These are phyloP conservation scores for Leccinum ochraceum DNA, from an alignment of 768 basidiomycete species.

Conservation along the genomic window DNA sequence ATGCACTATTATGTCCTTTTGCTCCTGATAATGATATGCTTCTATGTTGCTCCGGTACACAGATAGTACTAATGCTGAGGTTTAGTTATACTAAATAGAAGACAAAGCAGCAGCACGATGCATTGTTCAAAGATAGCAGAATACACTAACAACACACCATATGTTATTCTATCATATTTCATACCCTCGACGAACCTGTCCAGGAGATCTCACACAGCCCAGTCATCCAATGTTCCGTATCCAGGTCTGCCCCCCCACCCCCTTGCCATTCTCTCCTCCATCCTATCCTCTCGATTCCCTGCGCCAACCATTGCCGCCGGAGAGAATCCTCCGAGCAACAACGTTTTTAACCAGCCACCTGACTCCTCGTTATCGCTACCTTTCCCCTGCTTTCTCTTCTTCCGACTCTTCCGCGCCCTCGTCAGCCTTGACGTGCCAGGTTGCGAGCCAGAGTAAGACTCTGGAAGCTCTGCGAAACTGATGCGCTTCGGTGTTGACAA, in stretches of 20 bases:
- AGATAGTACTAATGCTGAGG: not conserved
- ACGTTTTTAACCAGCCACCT: constrained; percentile 26
- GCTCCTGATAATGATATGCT: constrained; percentile 21
- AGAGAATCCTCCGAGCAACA: constrained; percentile 24
- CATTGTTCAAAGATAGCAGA: constrained; percentile 5
- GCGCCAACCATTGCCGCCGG: constrained; percentile 23
- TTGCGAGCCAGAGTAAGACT: constrained; percentile 52
- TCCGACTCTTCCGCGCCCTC: constrained; percentile 32
- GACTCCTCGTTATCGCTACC: constrained; percentile 30
- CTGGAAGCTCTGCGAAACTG: constrained; percentile 74
- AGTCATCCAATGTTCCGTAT: constrained; percentile 51
- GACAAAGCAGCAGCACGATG: not conserved
- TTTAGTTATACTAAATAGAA: not conserved
- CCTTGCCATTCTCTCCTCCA: constrained; percentile 54
- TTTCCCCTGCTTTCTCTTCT: constrained; percentile 38
- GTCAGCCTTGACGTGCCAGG: constrained; percentile 38
- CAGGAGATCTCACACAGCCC: constrained; percentile 43
- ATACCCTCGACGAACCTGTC: not conserved
- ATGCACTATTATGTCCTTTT: constrained; percentile 10
- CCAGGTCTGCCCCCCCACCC: constrained; percentile 48
- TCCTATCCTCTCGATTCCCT: constrained; percentile 44
- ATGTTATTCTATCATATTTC: constrained; percentile 12
- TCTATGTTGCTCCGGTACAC: not conserved
- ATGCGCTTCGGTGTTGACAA: constrained; percentile 72
- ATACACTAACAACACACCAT: constrained; percentile 4